Conservation (phyloP, 331 rosid genomes). For the Quercus tomentella region DNA sequence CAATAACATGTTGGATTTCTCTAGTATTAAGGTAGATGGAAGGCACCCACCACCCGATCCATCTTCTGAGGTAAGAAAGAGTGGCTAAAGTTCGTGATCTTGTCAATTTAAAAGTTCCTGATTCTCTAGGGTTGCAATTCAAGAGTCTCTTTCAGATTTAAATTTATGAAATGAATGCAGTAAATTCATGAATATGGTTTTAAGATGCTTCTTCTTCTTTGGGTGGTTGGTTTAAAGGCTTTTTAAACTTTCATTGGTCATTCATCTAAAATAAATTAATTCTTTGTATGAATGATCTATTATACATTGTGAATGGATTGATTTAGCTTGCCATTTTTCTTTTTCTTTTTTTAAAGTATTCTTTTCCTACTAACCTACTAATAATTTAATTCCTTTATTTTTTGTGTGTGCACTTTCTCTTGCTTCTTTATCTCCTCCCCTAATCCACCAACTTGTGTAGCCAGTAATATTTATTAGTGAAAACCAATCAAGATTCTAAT, state of each 20-base stretch:
- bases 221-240: no score
- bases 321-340: background rate
- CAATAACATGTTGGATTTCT: conserved; percentile 79
- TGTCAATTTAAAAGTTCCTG: background rate
- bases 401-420: background rate
- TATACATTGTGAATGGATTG: background rate
- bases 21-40: conserved; percentile 40
- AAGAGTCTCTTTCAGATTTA: background rate
- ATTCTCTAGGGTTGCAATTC: conserved; percentile 4
- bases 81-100: background rate
- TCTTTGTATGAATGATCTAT: background rate
- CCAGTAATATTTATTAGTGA: background rate
- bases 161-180: background rate
- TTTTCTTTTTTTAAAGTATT: background rate
- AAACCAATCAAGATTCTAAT: background rate
- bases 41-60: conserved; percentile 62
- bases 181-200: background rate
- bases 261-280: no score
- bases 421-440: background rate
- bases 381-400: background rate
- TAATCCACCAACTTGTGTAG: background rate
- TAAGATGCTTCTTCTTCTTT: background rate
- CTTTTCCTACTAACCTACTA: background rate
- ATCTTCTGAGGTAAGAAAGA: conserved; percentile 66
- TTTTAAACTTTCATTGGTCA: no score